These are phyloP conservation scores for Delonix regia DNA, from an alignment of 306 rosid species.

Conservation along the genomic window DNA sequence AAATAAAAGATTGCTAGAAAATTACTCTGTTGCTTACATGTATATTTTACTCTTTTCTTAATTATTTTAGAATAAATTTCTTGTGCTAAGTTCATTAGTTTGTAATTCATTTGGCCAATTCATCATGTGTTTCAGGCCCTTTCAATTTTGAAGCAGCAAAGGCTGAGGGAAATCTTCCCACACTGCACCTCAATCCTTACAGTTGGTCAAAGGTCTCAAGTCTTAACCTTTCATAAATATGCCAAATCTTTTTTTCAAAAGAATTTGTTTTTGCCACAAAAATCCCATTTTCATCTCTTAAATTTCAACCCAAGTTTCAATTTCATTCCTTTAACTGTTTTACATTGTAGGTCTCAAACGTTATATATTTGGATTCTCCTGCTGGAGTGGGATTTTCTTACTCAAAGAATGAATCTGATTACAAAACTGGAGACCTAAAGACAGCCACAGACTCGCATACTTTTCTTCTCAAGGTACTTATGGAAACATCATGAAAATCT, in stretches of 20 bases:
- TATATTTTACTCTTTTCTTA: slow-evolving; percentile 3
- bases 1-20: neutral
- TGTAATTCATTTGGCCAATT: slow-evolving; percentile 7
- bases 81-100: neutral
- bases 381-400: slow-evolving; percentile 94
- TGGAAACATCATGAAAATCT: slow-evolving; percentile 13
- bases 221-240: slow-evolving; percentile 10
- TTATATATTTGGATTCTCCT: slow-evolving; percentile 94
- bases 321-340: slow-evolving; percentile 27
- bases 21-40: neutral
- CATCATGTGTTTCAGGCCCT: slow-evolving; percentile 68
- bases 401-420: slow-evolving; percentile 70
- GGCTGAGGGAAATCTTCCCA: slow-evolving; percentile 57
- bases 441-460: slow-evolving; percentile 81
- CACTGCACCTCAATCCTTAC: slow-evolving; percentile 79
- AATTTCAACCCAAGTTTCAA: neutral
- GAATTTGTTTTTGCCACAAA: neutral
- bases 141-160: slow-evolving; percentile 78
- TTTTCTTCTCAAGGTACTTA: slow-evolving; percentile 83
- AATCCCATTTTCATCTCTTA: neutral
- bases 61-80: slow-evolving; percentile 1
- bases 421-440: slow-evolving; percentile 72
- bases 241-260: slow-evolving; percentile 5
- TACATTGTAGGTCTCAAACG: slow-evolving; percentile 71
- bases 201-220: slow-evolving; percentile 90